Percentiles rank a stretch among this genome's conserved stretches.
Conservation (phyloP, 768 basidiomycete genomes). For the Scleroderma bovista region DNA sequence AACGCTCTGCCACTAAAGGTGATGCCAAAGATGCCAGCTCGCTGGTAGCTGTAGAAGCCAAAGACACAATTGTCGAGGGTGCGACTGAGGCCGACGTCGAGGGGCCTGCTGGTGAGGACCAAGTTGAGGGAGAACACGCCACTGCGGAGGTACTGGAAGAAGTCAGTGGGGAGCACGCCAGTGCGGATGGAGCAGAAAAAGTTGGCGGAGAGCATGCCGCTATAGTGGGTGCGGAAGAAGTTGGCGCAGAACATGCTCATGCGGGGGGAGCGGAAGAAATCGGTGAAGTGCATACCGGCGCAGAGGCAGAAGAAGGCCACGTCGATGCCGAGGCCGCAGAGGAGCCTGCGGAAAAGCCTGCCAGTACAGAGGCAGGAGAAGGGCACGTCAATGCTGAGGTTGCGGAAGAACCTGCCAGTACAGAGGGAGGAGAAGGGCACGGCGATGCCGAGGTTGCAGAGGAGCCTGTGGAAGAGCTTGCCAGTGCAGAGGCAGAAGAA, state of each 20-base stretch:
- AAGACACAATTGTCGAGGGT: not conserved
- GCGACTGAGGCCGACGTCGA: not conserved
- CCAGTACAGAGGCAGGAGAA: no score
- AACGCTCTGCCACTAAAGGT: conserved; percentile 3
- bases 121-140: not conserved
- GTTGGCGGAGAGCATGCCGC: not conserved
- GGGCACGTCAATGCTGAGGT: no score
- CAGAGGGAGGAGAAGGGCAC: no score
- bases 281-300: no score
- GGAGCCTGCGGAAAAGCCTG: no score
- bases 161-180: not conserved
- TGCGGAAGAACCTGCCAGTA: not conserved
- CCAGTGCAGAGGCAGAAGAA: not conserved
- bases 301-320: not conserved
- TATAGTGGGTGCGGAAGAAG: not conserved
- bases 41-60: not conserved
- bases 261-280: not conserved
- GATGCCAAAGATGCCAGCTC: not conserved
- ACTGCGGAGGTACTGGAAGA: not conserved
- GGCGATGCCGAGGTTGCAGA: not conserved
- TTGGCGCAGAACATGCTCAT: no score
- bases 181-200: not conserved
- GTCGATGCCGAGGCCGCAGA: no score
- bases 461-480: not conserved
- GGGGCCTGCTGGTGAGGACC: not conserved